Evolutionary conservation across 495 filamentous ascomycete genomes (phyloP).

Genomic region (Geopyxis carbonaria): DNA sequence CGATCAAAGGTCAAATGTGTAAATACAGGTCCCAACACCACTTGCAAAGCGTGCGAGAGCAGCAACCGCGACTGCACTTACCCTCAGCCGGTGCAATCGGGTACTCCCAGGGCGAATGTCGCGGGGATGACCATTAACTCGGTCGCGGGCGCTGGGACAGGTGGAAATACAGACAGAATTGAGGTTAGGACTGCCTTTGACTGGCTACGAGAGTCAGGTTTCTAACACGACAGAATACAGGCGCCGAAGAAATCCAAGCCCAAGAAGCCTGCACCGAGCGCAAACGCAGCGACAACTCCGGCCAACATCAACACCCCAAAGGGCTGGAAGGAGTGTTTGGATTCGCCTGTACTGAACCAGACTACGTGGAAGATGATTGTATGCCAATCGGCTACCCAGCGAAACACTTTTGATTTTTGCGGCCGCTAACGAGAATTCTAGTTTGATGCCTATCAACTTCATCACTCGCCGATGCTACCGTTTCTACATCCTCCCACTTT

Average conservation of each 20-base stretch:
- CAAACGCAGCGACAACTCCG: conserved; percentile 10
- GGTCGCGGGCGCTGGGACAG: conserved; percentile 41
- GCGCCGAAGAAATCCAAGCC: conserved; percentile 22
- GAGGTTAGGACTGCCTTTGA: conserved; percentile 12
- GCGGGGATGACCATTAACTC: conserved; percentile 36
- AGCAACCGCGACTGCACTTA: conserved; percentile 65
- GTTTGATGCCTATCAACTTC: conserved; percentile 65
- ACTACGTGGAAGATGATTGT: conserved; percentile 29
- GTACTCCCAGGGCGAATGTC: conserved; percentile 37
- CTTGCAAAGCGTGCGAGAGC: conserved; percentile 60
- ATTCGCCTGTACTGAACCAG: conserved; percentile 14
- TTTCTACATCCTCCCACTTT: conserved; percentile 70
- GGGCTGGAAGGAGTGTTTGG: conserved; percentile 40
- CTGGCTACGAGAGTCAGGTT: background rate
- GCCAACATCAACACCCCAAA: conserved; percentile 43
- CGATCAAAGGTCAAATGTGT: conserved; percentile 35
- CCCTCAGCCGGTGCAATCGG: conserved; percentile 43
- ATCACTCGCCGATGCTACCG: conserved; percentile 66
- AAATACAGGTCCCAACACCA: conserved; percentile 56
- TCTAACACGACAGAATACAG: conserved; percentile 1
- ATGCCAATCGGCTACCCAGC: conserved; percentile 8
- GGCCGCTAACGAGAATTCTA: conserved; percentile 25
- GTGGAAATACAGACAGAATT: conserved; percentile 32
- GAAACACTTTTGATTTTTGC: background rate
- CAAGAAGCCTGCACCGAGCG: conserved; percentile 18